A percentile compares a stretch with the other conserved stretches of the same genome.
These are phyloP conservation scores for Lavandula angustifolia DNA, from an alignment of 257 asterid genomes.

Conservation along the genomic window DNA sequence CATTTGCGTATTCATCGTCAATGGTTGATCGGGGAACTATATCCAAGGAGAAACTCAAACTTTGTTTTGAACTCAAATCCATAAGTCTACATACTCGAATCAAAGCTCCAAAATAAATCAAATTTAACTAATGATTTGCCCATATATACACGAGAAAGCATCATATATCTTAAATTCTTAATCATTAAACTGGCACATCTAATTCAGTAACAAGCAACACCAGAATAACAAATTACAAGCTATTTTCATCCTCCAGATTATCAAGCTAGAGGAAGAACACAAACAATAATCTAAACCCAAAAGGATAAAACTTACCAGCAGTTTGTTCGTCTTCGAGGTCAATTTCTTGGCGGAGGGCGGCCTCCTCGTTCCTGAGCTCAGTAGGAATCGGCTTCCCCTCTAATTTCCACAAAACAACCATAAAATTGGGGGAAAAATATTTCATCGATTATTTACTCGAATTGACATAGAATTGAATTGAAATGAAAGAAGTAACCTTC, in stretches of 20 bases:
- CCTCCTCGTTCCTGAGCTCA: slow-evolving; percentile 93
- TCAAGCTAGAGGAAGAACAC: not conserved
- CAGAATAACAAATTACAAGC: not conserved
- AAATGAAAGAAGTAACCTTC: slow-evolving; percentile 47
- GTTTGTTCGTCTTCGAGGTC: slow-evolving; percentile 92
- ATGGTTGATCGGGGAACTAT: slow-evolving; percentile 80
- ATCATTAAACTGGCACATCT: not conserved
- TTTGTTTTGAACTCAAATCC: slow-evolving; percentile 6
- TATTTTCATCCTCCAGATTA: not conserved
- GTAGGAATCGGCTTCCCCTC: slow-evolving; percentile 99
- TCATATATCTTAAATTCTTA: not conserved
- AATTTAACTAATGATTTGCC: no score
- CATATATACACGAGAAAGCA: not conserved
- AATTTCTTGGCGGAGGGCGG: slow-evolving; percentile 85
- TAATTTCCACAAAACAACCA: slow-evolving; percentile 27
- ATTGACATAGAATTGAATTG: no score
- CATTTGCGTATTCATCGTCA: slow-evolving; percentile 92
- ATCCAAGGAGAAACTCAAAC: slow-evolving; percentile 14
- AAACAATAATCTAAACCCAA: not conserved
- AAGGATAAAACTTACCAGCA: slow-evolving; percentile 46
- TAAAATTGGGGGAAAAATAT: not conserved
- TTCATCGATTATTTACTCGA: not conserved
- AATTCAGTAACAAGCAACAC: slow-evolving; percentile 9
- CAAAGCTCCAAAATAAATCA: not conserved
- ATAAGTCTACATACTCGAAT: not conserved